Evolutionary conservation across 1,139 yeast species (phyloP).

Genomic region (Meyerozyma athensensis): DNA sequence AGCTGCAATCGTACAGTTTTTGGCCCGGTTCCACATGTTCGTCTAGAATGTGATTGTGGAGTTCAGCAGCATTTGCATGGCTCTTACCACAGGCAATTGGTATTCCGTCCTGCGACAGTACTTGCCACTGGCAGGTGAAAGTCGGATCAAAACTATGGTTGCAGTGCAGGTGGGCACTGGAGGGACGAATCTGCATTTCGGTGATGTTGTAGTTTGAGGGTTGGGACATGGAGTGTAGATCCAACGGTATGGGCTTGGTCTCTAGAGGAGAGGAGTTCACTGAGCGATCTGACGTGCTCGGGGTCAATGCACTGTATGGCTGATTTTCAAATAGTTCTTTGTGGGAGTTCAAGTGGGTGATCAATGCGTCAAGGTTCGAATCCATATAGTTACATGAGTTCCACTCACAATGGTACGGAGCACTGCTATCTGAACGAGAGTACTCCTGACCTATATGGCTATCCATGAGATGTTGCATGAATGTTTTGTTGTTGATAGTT

Average conservation of each 20-base stretch:
- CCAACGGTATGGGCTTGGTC: constrained; percentile 7
- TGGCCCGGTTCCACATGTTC: constrained; percentile 74
- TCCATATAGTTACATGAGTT: constrained; percentile 56
- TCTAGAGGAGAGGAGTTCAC: constrained; percentile 12
- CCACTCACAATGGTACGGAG: constrained; percentile 63
- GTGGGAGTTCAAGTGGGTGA: constrained; percentile 56
- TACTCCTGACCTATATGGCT: constrained; percentile 46
- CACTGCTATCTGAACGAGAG: constrained; percentile 4
- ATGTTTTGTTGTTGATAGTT: constrained; percentile 36
- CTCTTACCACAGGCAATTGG: constrained; percentile 42
- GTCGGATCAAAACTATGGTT: constrained; percentile 17
- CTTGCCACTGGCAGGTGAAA: constrained; percentile 46
- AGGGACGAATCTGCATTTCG: constrained; percentile 31
- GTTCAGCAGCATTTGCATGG: constrained; percentile 51
- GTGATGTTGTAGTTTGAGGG: constrained; percentile 23
- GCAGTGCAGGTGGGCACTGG: constrained; percentile 12
- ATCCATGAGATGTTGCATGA: constrained; percentile 54
- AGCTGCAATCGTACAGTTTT: constrained; percentile 62
- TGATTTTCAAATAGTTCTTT: constrained; percentile 28
- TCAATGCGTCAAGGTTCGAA: constrained; percentile 45
- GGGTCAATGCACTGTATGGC: constrained; percentile 13
- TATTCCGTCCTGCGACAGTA: constrained; percentile 23
- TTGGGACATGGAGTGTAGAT: neutral
- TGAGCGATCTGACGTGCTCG: constrained; percentile 12
- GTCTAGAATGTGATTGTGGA: constrained; percentile 65